A percentile compares a stretch with the other conserved stretches of the same genome.
Evolutionary conservation across 306 rosid genomes (phyloP).

Genomic region (Cajanus cajan): DNA sequence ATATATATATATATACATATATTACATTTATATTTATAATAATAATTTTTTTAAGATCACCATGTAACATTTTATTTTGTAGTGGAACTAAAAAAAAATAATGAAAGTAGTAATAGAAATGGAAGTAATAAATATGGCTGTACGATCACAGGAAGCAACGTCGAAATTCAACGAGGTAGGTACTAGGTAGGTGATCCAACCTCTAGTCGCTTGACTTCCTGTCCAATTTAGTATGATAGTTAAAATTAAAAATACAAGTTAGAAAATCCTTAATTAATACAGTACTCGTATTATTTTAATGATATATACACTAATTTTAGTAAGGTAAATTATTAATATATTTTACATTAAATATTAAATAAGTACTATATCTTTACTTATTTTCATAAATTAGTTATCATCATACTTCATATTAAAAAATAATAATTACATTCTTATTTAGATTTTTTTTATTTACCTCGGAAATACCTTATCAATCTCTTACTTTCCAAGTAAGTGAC

Average conservation of each 20-base stretch:
- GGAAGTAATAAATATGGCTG: not conserved
- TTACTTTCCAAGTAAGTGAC: not conserved
- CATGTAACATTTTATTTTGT: too few species aligned
- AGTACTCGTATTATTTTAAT: not conserved
- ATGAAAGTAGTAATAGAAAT: not conserved
- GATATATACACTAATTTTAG: not conserved
- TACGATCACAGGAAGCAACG: not conserved
- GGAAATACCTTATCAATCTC: too few species aligned
- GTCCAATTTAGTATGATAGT: not conserved
- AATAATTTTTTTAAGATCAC: too few species aligned
- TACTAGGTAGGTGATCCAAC: not conserved
- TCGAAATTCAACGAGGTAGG: not conserved
- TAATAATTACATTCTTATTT: not conserved
- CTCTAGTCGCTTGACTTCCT: not conserved
- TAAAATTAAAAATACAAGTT: not conserved
- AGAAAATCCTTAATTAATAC: not conserved
- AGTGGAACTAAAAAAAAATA: too few species aligned
- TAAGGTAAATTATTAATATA: not conserved
- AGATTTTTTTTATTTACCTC: too few species aligned
- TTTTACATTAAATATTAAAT: not conserved
- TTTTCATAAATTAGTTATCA: not conserved
- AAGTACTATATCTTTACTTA: not conserved
- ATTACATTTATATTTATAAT: too few species aligned
- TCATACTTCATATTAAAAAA: not conserved
- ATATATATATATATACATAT: too few species aligned